These are phyloP conservation scores for Botryotinia globosa DNA, from an alignment of 2,329 filamentous ascomycete genomes.

Conservation along the genomic window DNA sequence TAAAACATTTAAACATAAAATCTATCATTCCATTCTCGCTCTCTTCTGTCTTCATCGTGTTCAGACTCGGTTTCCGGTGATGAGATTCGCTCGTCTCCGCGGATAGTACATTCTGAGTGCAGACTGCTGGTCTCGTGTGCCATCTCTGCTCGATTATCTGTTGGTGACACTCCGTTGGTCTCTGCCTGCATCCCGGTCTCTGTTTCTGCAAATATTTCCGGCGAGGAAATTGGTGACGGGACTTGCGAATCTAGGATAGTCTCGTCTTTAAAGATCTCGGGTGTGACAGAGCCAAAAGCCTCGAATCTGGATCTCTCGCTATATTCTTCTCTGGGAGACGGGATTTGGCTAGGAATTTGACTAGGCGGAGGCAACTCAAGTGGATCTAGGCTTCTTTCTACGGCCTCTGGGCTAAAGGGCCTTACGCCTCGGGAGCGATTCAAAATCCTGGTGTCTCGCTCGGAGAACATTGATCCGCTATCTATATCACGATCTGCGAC, in stretches of 20 bases:
- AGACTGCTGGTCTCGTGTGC: conserved; percentile 6
- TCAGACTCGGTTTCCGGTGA: background rate
- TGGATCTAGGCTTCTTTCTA: conserved; percentile 29
- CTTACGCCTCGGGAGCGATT: conserved; percentile 53
- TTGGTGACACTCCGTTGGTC: too few species aligned
- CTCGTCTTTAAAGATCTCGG: conserved; percentile 8
- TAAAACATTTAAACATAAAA: conserved; percentile 18
- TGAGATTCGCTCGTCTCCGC: conserved; percentile 10
- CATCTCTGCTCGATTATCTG: background rate
- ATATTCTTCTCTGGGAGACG: conserved; percentile 8
- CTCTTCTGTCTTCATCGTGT: background rate
- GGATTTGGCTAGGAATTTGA: background rate
- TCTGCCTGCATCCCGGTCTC: background rate
- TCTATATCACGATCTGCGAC: conserved; percentile 40
- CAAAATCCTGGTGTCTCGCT: conserved; percentile 41
- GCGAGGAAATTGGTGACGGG: background rate
- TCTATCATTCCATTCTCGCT: conserved; percentile 6
- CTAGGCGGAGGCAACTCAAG: conserved; percentile 22
- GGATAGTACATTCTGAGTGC: conserved; percentile 12
- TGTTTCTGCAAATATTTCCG: background rate
- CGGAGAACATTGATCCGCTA: conserved; percentile 53
- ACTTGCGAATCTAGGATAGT: conserved; percentile 9
- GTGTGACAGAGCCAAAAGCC: conserved; percentile 4
- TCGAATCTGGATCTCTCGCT: conserved; percentile 1
- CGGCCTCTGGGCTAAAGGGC: conserved; percentile 55